These are phyloP conservation scores for Hanseniaspora valbyensis DNA, from an alignment of 805 yeast species.

Conservation along the genomic window DNA sequence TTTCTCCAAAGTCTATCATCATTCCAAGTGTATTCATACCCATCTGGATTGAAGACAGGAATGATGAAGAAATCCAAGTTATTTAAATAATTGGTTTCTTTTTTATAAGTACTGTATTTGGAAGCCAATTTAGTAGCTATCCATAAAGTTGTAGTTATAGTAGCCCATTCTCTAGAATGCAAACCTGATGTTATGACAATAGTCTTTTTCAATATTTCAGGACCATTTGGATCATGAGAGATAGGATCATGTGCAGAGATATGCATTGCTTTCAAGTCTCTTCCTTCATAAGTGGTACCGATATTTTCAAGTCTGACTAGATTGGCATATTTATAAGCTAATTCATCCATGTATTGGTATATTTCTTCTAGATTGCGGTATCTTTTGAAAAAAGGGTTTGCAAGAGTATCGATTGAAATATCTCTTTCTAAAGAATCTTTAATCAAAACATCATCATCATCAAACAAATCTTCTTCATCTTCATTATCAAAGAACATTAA, in stretches of 20 bases:
- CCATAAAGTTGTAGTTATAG: constrained; percentile 58
- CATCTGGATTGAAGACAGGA: constrained; percentile 86
- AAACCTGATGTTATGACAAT: constrained; percentile 72
- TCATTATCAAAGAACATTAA: constrained; percentile 30
- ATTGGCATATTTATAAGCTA: constrained; percentile 53
- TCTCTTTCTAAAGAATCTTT: too few species aligned
- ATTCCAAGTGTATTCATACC: constrained; percentile 75
- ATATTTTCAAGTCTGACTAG: constrained; percentile 52
- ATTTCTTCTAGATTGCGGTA: constrained; percentile 60
- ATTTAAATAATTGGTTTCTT: constrained; percentile 39
- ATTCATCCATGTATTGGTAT: constrained; percentile 56
- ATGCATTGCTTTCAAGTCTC: constrained; percentile 58
- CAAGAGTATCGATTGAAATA: constrained; percentile 19
- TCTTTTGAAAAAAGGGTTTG: constrained; percentile 56
- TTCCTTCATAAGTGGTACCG: constrained; percentile 67
- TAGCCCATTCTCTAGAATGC: constrained; percentile 87
- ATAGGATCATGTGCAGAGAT: constrained; percentile 39
- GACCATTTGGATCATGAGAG: constrained; percentile 17
- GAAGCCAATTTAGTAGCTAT: constrained; percentile 38
- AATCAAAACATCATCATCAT: too few species aligned
- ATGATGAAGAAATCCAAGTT: constrained; percentile 61
- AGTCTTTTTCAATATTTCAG: constrained; percentile 42
- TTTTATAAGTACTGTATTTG: constrained; percentile 34
- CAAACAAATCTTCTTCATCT: constrained; percentile 7
- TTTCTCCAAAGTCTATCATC: constrained; percentile 79